phyloP scores from a whole-genome alignment of 305 asterid species.

The Euphrasia arctica region DNA sequence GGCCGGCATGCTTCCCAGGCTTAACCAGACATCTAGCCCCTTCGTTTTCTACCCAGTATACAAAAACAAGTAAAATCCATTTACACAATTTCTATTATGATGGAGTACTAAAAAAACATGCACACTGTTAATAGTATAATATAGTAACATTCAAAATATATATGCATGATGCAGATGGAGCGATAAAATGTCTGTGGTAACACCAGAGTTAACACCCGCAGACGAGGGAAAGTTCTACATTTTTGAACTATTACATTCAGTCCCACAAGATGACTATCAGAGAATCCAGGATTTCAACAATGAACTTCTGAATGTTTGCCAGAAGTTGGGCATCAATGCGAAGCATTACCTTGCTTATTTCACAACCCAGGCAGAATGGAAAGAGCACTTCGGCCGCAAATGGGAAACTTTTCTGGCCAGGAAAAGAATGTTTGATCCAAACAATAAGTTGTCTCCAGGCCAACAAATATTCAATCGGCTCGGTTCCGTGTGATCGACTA shows the following conservation, averaged over 20 bases:
- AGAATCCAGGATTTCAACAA: slow-evolving; percentile 40
- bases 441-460: slow-evolving; percentile 55
- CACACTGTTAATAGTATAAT: too few relatives aligned
- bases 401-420: slow-evolving; percentile 36
- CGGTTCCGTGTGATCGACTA: too few relatives aligned
- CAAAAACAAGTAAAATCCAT: not conserved
- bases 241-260: slow-evolving; percentile 40
- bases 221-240: slow-evolving; percentile 57
- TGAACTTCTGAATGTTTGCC: slow-evolving; percentile 38
- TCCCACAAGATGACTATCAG: slow-evolving; percentile 17
- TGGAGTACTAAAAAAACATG: too few relatives aligned
- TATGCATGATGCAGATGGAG: slow-evolving; percentile 37
- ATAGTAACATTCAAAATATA: too few relatives aligned
- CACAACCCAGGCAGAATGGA: too few relatives aligned
- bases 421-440: slow-evolving; percentile 62
- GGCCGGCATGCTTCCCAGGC: not conserved
- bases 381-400: too few relatives aligned
- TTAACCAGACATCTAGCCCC: not conserved
- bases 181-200: not conserved
- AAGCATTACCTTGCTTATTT: too few relatives aligned
- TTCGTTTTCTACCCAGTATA: slow-evolving; percentile 2
- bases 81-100: not conserved
- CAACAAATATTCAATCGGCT: slow-evolving; percentile 50
- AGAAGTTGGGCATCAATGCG: not conserved
- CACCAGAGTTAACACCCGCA: slow-evolving; percentile 25